Evolutionary conservation across 306 rosid species (phyloP).

Genomic region (Prunus davidiana): DNA sequence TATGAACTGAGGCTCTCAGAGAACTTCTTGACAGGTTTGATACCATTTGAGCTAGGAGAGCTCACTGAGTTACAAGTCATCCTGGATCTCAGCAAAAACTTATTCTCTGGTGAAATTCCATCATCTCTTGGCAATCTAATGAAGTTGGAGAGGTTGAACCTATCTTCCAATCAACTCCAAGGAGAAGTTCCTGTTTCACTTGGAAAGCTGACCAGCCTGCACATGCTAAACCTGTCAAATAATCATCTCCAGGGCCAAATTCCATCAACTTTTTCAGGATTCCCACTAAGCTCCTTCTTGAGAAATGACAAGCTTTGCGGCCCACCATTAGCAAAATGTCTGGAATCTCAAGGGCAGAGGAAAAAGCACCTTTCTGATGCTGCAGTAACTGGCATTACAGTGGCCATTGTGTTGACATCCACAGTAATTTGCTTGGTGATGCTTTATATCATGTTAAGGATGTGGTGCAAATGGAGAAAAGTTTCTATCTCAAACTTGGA

Average conservation of each 20-base stretch:
- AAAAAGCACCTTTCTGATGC: constrained; percentile 48
- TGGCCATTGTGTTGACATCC: constrained; percentile 75
- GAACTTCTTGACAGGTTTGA: constrained; percentile 51
- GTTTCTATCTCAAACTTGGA: constrained; percentile 61
- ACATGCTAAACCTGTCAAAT: constrained; percentile 70
- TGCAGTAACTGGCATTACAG: constrained; percentile 60
- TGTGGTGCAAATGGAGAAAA: constrained; percentile 93
- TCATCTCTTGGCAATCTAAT: constrained; percentile 66
- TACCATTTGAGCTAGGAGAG: constrained; percentile 68
- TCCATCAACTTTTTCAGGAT: constrained; percentile 60
- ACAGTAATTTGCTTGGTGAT: constrained; percentile 63
- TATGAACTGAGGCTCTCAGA: constrained; percentile 85
- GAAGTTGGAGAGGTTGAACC: constrained; percentile 80
- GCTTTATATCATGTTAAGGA: constrained; percentile 78
- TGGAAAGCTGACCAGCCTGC: constrained; percentile 76
- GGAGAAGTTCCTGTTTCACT: constrained; percentile 68
- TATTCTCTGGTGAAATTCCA: constrained; percentile 68
- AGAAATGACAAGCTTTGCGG: constrained; percentile 64
- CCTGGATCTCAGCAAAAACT: constrained; percentile 67
- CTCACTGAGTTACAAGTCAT: constrained; percentile 78
- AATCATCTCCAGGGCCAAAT: constrained; percentile 71
- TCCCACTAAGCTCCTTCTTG: constrained; percentile 75
- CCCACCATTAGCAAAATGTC: constrained; percentile 58
- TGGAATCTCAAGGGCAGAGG: constrained; percentile 34
- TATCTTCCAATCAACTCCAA: constrained; percentile 68